Percentiles rank a stretch among this genome's conserved stretches.
Evolutionary conservation across 2,329 filamentous ascomycete species (phyloP).

Genomic region (Pseudogymnoascus sp.): DNA sequence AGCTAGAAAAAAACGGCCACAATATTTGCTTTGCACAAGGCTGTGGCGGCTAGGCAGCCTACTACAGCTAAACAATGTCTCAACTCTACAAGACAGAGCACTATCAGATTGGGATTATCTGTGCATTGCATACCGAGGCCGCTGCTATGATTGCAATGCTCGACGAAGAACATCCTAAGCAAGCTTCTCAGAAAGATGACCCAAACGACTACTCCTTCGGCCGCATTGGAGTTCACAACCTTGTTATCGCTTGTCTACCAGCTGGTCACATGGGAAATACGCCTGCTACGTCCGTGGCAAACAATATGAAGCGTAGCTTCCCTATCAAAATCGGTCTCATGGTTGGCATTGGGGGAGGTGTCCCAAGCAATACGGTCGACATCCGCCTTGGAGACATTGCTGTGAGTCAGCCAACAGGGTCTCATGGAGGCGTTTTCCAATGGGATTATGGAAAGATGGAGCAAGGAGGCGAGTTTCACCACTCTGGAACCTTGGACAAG

Average conservation of each 20-base stretch:
- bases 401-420: conserved; percentile 18
- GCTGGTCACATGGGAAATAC: conserved; percentile 28
- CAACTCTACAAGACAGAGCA: neutral
- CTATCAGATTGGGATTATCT: conserved; percentile 17
- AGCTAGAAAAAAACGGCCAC: no score
- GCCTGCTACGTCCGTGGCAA: conserved; percentile 27
- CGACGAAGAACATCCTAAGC: conserved; percentile 17
- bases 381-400: conserved; percentile 26
- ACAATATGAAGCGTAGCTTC: conserved; percentile 26
- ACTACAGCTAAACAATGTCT: neutral
- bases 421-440: conserved; percentile 14
- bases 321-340: conserved; percentile 29
- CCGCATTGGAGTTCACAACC: conserved; percentile 25
- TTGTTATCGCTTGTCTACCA: conserved; percentile 29
- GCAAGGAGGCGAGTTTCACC: conserved; percentile 9
- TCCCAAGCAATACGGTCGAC: conserved; percentile 16
- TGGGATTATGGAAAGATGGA: conserved; percentile 17
- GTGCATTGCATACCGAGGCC: conserved; percentile 15
- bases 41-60: no score
- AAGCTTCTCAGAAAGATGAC: conserved; percentile 13
- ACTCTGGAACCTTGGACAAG: conserved; percentile 11
- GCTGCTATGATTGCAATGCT: conserved; percentile 20
- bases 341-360: conserved; percentile 34
- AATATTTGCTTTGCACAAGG: no score
- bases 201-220: conserved; percentile 24